Evolutionary conservation across 306 rosid species (phyloP).

Genomic region (Alnus glutinosa): DNA sequence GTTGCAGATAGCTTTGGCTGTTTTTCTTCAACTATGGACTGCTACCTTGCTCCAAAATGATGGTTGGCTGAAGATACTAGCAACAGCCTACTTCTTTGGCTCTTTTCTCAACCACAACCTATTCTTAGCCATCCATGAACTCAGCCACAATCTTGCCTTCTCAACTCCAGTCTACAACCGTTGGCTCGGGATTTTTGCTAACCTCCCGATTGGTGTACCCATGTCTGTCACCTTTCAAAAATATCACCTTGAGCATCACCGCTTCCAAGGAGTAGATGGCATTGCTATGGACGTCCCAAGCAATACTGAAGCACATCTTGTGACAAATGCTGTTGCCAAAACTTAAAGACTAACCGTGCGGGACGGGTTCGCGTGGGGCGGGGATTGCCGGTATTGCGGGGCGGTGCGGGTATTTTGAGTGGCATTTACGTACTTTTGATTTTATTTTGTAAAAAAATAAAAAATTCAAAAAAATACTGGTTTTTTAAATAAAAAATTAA

Average conservation of each 20-base stretch:
- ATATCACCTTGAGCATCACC: slow-evolving; percentile 93
- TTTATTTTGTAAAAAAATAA: too few species aligned
- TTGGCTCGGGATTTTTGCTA: slow-evolving; percentile 88
- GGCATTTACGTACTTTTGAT: too few species aligned
- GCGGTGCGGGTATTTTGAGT: too few species aligned
- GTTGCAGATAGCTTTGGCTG: slow-evolving; percentile 70
- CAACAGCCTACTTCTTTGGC: slow-evolving; percentile 82
- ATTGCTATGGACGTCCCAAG: slow-evolving; percentile 91
- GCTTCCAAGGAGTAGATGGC: slow-evolving; percentile 92
- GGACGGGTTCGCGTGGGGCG: too few species aligned
- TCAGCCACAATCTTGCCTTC: slow-evolving; percentile 96
- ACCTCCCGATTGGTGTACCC: slow-evolving; percentile 93
- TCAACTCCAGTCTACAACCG: slow-evolving; percentile 72
- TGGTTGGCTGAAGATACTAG: slow-evolving; percentile 78
- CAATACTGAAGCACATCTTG: slow-evolving; percentile 66
- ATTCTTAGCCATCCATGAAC: slow-evolving; percentile 93
- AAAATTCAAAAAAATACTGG: too few species aligned
- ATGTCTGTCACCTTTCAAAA: slow-evolving; percentile 95
- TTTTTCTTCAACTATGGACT: slow-evolving; percentile 82
- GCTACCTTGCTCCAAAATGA: slow-evolving; percentile 59
- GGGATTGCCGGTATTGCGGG: too few species aligned
- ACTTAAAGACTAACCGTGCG: too few species aligned
- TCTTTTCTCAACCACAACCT: slow-evolving; percentile 95
- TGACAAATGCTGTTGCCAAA: slow-evolving; percentile 57
- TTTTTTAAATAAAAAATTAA: too few species aligned